Evolutionary conservation across 2,329 filamentous ascomycete species (phyloP).

Genomic region (Arthrobotrys sinensis): DNA sequence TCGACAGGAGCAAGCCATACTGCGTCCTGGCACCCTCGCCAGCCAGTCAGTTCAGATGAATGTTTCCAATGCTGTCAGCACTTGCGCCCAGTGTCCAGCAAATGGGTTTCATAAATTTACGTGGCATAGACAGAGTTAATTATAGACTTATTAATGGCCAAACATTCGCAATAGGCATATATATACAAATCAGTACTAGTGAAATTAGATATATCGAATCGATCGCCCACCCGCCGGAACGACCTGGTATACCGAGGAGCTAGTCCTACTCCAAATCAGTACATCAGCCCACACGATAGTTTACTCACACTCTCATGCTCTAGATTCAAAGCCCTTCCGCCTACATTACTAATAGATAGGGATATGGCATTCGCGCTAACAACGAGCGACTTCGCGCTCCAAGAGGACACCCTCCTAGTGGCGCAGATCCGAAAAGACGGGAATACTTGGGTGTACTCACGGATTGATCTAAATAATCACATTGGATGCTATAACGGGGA

Average conservation of each 20-base stretch:
- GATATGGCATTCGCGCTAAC: conserved; percentile 17
- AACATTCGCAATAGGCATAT: too few species aligned
- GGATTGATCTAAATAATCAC: neutral
- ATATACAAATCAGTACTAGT: too few species aligned
- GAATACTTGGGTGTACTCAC: conserved; percentile 4
- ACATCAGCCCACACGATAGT: too few species aligned
- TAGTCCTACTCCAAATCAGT: too few species aligned
- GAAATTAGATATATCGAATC: too few species aligned
- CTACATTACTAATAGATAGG: neutral
- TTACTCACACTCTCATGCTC: too few species aligned
- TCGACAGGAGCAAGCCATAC: too few species aligned
- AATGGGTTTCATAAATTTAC: neutral
- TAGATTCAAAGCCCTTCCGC: too few species aligned
- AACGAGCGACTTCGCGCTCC: conserved; percentile 16
- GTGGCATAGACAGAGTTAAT: neutral
- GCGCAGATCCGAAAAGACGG: neutral
- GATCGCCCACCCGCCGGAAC: too few species aligned
- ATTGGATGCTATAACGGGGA: conserved; percentile 13
- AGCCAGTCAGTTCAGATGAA: neutral
- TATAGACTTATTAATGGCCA: too few species aligned
- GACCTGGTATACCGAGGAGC: too few species aligned
- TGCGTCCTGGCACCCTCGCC: neutral
- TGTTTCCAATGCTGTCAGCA: neutral
- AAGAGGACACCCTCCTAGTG: conserved; percentile 10
- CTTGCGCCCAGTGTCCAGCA: neutral